Evolutionary conservation across 208 protist genomes (phyloP).

Genomic region (Trypanosoma cruzi): DNA sequence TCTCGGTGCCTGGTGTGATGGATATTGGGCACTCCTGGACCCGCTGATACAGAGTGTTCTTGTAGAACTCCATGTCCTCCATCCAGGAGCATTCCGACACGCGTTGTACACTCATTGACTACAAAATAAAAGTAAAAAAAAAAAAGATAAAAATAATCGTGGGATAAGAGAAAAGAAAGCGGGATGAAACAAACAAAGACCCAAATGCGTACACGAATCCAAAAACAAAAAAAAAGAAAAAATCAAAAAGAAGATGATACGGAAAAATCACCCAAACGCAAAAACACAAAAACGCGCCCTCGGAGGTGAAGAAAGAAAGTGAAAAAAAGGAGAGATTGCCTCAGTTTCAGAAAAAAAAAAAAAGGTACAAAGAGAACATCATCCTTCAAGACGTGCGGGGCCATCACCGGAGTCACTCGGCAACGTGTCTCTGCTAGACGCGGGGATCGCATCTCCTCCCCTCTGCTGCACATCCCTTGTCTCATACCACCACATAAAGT

Average conservation of each 20-base stretch:
- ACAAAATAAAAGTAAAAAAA: conserved; percentile 24
- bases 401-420: neutral
- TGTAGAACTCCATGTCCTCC: conserved; percentile 79
- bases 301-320: neutral
- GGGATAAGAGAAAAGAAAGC: no score
- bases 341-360: conserved; percentile 17
- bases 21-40: conserved; percentile 76
- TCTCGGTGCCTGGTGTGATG: conserved; percentile 60
- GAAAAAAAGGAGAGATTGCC: neutral
- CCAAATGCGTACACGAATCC: conserved; percentile 7
- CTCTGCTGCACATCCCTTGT: conserved; percentile 42
- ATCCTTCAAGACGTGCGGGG: conserved; percentile 9
- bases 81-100: conserved; percentile 19
- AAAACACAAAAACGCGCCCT: neutral
- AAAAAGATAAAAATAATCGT: no score
- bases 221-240: conserved; percentile 11
- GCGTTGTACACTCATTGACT: conserved; percentile 14
- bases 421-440: conserved; percentile 10
- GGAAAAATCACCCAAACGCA: neutral
- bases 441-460: conserved; percentile 38
- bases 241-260: conserved; percentile 19
- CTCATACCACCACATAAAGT: conserved; percentile 96
- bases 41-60: conserved; percentile 67
- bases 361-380: conserved; percentile 5
- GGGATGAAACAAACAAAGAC: no score